Evolutionary conservation across 352 stramenopile genomes (phyloP), one percentile per base, ranked within the genome.

Genomic region (Phytopythium mirpurense): DNA sequence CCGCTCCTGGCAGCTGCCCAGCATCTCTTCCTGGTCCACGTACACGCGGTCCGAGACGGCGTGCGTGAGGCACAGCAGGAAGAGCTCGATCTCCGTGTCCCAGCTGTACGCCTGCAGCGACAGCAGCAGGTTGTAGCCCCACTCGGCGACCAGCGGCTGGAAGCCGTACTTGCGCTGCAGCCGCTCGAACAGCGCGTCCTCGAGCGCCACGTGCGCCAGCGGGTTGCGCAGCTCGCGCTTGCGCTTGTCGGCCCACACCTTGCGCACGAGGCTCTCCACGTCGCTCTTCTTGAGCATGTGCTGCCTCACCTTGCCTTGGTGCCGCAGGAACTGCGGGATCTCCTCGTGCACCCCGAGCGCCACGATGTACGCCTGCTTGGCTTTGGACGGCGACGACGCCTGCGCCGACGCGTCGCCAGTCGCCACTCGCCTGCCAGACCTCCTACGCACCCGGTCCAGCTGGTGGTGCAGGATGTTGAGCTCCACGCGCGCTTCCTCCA

Each of bases 111-210:
- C 54, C 45, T 88, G 79, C 18, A 90, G 68, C 3, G 73, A 76
- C 3, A 90, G 35, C 3, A 93, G 50, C n/a, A 90, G 70, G 57
- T 90, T 93, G 63, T 93, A 93, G n/a, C 82, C 82, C 80, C 80
- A 93, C 61, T 93, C 79, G 3, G 83, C 83, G 32, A 93, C 84
- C 21, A 90, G 59, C 1, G 83, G 78, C 62, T 93, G 79, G 56
- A 90, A 90, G 2, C 79, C 80, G 55, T 87, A 90, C 59, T 89
- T 89, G 43, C 76, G 76, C 47, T 90, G 68, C 43, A 93, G 65
- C 43, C 85, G 83, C 43, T 93, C 82, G 53, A 85, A 90, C 40
- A 93, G 26, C 0, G 87, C 68, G 11, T 90, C 72, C 23, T 93
- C 82, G 6, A 90, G 59, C 11, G 65, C 57, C 15, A 83, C 63